Evolutionary conservation across 2,329 filamentous ascomycete species (phyloP).

Genomic region (Aspergillus sp.): DNA sequence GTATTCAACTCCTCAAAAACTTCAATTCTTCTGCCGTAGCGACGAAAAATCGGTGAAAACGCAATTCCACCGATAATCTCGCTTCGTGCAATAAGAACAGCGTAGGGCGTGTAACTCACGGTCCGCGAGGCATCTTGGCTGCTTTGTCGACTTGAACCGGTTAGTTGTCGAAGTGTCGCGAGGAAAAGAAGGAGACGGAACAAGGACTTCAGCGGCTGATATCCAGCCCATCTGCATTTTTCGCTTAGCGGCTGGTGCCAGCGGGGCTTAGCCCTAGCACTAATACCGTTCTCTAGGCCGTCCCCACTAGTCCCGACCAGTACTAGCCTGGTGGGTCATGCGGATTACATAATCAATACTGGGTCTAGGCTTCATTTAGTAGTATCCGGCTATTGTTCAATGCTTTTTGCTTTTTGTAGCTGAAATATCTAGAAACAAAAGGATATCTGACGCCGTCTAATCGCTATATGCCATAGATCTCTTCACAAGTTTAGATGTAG

Average conservation of each 20-base stretch:
- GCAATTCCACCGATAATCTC: background rate
- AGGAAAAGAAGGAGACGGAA: conserved; percentile 25
- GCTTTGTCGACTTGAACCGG: conserved; percentile 43
- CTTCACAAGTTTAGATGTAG: conserved; percentile 58
- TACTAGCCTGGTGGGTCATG: background rate
- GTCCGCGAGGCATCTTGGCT: conserved; percentile 59
- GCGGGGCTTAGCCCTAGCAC: conserved; percentile 33
- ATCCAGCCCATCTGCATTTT: conserved; percentile 27
- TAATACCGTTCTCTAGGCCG: conserved; percentile 27
- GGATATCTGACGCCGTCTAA: conserved; percentile 20
- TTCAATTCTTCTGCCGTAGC: background rate
- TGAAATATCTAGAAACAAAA: conserved; percentile 4
- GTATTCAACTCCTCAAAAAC: conserved; percentile 17
- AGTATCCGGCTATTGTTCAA: background rate
- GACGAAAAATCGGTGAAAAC: background rate
- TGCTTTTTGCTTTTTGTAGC: background rate
- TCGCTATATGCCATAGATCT: conserved; percentile 15
- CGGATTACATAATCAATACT: conserved; percentile 4
- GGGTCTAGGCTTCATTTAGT: background rate
- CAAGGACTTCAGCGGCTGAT: conserved; percentile 22
- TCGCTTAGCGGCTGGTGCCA: conserved; percentile 38
- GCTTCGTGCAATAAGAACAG: background rate
- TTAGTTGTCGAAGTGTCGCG: conserved; percentile 43
- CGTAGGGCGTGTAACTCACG: conserved; percentile 50
- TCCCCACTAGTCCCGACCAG: background rate